Evolutionary conservation across 192 early-diverging fungal species (phyloP).

Genomic region (Podila horticola): DNA sequence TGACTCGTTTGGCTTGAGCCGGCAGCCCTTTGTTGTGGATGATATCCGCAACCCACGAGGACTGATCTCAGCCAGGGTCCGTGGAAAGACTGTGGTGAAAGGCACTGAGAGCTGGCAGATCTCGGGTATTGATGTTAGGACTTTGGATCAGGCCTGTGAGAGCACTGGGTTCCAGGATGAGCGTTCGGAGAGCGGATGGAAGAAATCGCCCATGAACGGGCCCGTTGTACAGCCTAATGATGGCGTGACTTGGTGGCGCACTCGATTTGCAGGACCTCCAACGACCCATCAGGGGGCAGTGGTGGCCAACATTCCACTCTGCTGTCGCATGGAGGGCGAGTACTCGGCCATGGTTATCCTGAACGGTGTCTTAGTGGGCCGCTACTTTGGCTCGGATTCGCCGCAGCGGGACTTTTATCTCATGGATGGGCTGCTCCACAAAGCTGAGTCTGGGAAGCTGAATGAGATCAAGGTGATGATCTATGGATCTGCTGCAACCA

Average conservation of each 20-base stretch:
- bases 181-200: conserved; percentile 54
- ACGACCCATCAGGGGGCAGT: conserved; percentile 16
- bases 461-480: conserved; percentile 61
- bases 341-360: conserved; percentile 76
- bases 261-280: conserved; percentile 35
- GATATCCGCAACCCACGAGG: conserved; percentile 83
- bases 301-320: conserved; percentile 63
- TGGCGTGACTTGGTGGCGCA: conserved; percentile 55
- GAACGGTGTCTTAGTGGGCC: conserved; percentile 72
- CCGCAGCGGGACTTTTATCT: conserved; percentile 78
- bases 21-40: conserved; percentile 76
- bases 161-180: conserved; percentile 83
- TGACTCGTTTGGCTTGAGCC: conserved; percentile 80
- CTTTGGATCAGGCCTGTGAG: conserved; percentile 66
- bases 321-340: conserved; percentile 71
- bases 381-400: conserved; percentile 76
- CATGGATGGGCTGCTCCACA: conserved; percentile 62
- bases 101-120: conserved; percentile 71
- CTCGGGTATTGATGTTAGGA: conserved; percentile 78
- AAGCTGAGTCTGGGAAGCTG: conserved; percentile 9
- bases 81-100: conserved; percentile 60
- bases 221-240: conserved; percentile 19
- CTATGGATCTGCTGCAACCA: conserved; percentile 31
- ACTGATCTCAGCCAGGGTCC: conserved; percentile 69
- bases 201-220: not conserved